phyloP scores from a whole-genome alignment of 768 basidiomycete genomes.

The Psilocybe tampanensis region DNA sequence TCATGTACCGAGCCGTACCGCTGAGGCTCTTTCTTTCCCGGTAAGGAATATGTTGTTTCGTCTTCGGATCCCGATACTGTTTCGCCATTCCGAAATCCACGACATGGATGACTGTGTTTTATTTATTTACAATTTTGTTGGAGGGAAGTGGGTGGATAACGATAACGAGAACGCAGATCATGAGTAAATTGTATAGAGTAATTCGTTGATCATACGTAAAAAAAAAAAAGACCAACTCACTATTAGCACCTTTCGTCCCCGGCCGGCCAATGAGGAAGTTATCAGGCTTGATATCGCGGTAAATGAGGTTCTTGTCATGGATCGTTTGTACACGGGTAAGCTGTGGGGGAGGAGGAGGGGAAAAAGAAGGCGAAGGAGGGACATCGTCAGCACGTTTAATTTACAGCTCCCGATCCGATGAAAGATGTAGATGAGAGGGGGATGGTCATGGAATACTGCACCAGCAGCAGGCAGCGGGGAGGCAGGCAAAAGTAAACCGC shows the following conservation, averaged over 20 bases:
- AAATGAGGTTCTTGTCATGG: slow-evolving; percentile 99
- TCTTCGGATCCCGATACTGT: slow-evolving; percentile 98
- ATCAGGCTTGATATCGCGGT: slow-evolving; percentile 99
- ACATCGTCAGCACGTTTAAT: not conserved
- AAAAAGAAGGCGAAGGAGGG: not conserved
- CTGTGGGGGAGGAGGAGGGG: no score
- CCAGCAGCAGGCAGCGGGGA: not conserved
- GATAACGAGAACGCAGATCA: not conserved
- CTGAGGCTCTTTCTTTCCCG: slow-evolving; percentile 96
- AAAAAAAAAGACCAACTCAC: slow-evolving; percentile 42
- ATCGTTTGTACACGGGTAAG: slow-evolving; percentile 95
- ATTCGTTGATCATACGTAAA: not conserved
- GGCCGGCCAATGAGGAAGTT: slow-evolving; percentile 98
- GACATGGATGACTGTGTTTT: slow-evolving; percentile 80
- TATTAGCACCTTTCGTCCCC: slow-evolving; percentile 85
- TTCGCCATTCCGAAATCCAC: slow-evolving; percentile 99
- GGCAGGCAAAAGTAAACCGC: not conserved
- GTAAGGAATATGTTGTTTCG: slow-evolving; percentile 99
- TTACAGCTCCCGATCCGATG: no score
- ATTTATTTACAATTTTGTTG: no score
- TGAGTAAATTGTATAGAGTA: not conserved
- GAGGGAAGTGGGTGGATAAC: slow-evolving; percentile 3
- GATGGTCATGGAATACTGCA: slow-evolving; percentile 10
- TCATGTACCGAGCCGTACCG: slow-evolving; percentile 99
- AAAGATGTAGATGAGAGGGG: no score